Evolutionary conservation across 495 filamentous ascomycete species (phyloP), one percentile per base, ranked within the genome.

Genomic region (Neurospora sp.): DNA sequence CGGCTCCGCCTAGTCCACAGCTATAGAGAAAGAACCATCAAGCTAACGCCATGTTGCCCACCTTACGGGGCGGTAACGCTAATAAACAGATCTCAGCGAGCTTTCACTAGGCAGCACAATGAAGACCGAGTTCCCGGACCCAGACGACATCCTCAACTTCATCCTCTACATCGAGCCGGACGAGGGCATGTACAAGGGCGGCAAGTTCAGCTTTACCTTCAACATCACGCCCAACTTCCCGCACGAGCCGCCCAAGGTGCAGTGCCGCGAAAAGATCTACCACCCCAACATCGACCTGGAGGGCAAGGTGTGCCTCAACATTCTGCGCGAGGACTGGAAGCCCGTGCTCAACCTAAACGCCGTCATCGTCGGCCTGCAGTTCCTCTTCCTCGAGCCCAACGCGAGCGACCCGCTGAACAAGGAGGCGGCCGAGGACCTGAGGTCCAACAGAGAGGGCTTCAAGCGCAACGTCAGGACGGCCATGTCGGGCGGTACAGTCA

Each of bases 271-370:
- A 81, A 99, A 97, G 86, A 98, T 98, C 76, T 99, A 99, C 83
- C 96, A 99, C 78, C 96, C 96, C 12, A 99, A 99, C 81, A 98
- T 99, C 81, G 96, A 99, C 80, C 86, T 97, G 69, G 96, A 99
- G 78, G 96, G 96, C 46, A 99, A 99, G 78, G 94, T 99, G 16
- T 99, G 96, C 84, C 81, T 99, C 76, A 99, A 99, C 80, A 98
- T 99, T 73, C 82, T 99, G 77, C 85, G 96, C 71, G 96, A 98
- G 85, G 96, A 99, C 84, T 99, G 96, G 96, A 98, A 98, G 84
- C 96, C 96, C 0, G 96, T 98, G 27, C 84, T 99, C 79, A 98
- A 98, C 79, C 81, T 99, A 77, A 97, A 98, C 81, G 94, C 96
- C 14, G 94, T 98, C 38, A 95, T 99, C 77, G 94, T 99, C 27